Evolutionary conservation across 2,329 filamentous ascomycete genomes (phyloP).

Genomic region (Didymella glomerata): DNA sequence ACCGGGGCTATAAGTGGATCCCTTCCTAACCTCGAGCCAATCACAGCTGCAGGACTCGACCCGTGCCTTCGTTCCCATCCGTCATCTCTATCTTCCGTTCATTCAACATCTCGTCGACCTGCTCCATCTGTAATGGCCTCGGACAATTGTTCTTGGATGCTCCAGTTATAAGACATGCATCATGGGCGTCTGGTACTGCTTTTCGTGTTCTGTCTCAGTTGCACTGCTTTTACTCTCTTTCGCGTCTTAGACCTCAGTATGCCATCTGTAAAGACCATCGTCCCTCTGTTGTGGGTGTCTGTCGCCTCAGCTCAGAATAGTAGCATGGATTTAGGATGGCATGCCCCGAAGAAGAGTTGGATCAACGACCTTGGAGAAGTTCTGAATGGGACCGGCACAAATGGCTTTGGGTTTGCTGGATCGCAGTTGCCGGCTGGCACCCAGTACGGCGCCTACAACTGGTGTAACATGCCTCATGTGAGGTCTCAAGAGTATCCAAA

Average conservation of each 20-base stretch:
- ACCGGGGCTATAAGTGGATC: slow-evolving; percentile 3
- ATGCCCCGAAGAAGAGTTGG: slow-evolving; percentile 49
- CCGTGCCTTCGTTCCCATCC: slow-evolving; percentile 29
- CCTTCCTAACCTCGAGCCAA: slow-evolving; percentile 18
- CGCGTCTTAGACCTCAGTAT: slow-evolving; percentile 31
- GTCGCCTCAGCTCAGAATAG: slow-evolving; percentile 24
- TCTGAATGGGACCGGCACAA: slow-evolving; percentile 67
- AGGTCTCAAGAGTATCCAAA: slow-evolving; percentile 69
- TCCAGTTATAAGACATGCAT: slow-evolving; percentile 37
- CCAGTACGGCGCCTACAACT: slow-evolving; percentile 75
- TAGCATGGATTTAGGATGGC: slow-evolving; percentile 43
- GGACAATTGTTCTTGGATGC: slow-evolving; percentile 3
- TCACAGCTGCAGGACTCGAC: slow-evolving; percentile 21
- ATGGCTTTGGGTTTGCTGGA: slow-evolving; percentile 78
- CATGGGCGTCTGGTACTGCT: slow-evolving; percentile 25
- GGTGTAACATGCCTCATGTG: slow-evolving; percentile 90
- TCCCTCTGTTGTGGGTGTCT: slow-evolving; percentile 33
- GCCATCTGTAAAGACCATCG: slow-evolving; percentile 26
- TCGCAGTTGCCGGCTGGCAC: slow-evolving; percentile 64
- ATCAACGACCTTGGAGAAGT: slow-evolving; percentile 70
- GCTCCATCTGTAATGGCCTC: slow-evolving; percentile 34
- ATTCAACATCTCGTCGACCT: slow-evolving; percentile 25
- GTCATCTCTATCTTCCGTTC: slow-evolving; percentile 15
- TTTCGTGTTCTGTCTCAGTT: slow-evolving; percentile 28
- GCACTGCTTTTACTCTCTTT: slow-evolving; percentile 33